phyloP scores from a whole-genome alignment of 805 yeast species.

The Kuraishia floccosa region DNA sequence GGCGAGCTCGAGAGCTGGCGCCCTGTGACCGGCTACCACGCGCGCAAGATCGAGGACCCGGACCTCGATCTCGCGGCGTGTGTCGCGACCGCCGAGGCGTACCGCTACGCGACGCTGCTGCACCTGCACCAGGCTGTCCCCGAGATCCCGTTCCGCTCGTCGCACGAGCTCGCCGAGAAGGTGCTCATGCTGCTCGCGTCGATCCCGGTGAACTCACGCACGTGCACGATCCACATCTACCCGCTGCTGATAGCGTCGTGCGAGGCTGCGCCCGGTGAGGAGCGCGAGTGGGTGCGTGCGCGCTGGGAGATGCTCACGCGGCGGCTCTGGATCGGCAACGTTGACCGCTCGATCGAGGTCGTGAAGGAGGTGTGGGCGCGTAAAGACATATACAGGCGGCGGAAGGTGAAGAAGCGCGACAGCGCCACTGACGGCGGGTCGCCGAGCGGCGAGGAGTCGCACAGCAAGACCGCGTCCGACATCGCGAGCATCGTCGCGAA shows the following conservation, averaged over 20 bases:
- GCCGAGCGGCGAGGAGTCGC: conserved; percentile 11
- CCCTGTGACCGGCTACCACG: conserved; percentile 27
- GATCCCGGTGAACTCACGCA: conserved; percentile 46
- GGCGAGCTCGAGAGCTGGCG: conserved; percentile 45
- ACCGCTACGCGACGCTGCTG: conserved; percentile 44
- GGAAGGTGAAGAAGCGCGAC: conserved; percentile 10
- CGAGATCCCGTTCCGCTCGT: conserved; percentile 43
- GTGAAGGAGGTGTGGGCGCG: conserved; percentile 65
- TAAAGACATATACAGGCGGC: conserved; percentile 31
- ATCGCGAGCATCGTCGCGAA: conserved; percentile 30
- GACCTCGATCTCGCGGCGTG: conserved; percentile 48
- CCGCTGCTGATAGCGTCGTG: conserved; percentile 58
- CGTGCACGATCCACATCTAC: conserved; percentile 49
- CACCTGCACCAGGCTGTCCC: conserved; percentile 65
- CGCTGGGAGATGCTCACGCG: conserved; percentile 45
- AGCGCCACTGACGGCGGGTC: conserved; percentile 5
- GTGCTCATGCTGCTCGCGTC: conserved; percentile 50
- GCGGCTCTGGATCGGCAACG: conserved; percentile 54
- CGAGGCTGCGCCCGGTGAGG: conserved; percentile 48
- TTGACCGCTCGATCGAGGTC: conserved; percentile 55
- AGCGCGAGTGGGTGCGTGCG: conserved; percentile 47
- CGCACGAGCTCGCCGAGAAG: conserved; percentile 47
- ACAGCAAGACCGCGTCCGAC: conserved; percentile 15
- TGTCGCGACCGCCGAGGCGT: conserved; percentile 62
- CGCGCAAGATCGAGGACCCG: conserved; percentile 27